A percentile compares a stretch with the other conserved stretches of the same genome.
Evolutionary conservation across 1,284 basidiomycete genomes (phyloP).

Genomic region (Volvariella volvacea): DNA sequence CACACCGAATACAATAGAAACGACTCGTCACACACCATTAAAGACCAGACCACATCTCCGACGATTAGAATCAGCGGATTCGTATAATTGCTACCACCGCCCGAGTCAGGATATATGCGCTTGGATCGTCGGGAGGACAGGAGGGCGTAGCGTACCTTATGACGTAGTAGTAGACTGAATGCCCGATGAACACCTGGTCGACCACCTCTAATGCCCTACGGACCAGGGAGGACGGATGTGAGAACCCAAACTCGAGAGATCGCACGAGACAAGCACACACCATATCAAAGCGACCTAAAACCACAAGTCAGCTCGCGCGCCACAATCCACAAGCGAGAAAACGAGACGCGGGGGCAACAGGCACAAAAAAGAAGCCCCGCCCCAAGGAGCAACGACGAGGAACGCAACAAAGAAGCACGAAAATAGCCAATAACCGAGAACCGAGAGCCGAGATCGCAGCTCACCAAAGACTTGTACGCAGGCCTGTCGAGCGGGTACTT

Average conservation of each 20-base stretch:
- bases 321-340: no score
- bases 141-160: slow-evolving; percentile 46
- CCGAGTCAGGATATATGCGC: no score
- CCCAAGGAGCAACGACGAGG: no score
- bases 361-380: no score
- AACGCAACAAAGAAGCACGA: no score
- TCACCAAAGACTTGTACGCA: slow-evolving; percentile 49
- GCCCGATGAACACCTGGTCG: slow-evolving; percentile 49
- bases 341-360: no score
- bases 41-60: slow-evolving; percentile 35
- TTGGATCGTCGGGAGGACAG: no score
- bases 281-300: slow-evolving; percentile 38
- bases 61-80: slow-evolving; percentile 27
- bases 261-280: slow-evolving; percentile 22
- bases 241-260: background rate
- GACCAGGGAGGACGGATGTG: slow-evolving; percentile 1
- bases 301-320: background rate
- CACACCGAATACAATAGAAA: no score
- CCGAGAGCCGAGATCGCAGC: no score
- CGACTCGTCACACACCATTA: slow-evolving; percentile 24
- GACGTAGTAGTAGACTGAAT: slow-evolving; percentile 51
- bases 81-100: slow-evolving; percentile 39
- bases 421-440: no score
- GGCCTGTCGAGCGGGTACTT: slow-evolving; percentile 46
- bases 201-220: slow-evolving; percentile 41